Base-by-base conservation (phyloP, 371 early-diverging fungal genomes). In the Choanephora cucurbitarum region DNA sequence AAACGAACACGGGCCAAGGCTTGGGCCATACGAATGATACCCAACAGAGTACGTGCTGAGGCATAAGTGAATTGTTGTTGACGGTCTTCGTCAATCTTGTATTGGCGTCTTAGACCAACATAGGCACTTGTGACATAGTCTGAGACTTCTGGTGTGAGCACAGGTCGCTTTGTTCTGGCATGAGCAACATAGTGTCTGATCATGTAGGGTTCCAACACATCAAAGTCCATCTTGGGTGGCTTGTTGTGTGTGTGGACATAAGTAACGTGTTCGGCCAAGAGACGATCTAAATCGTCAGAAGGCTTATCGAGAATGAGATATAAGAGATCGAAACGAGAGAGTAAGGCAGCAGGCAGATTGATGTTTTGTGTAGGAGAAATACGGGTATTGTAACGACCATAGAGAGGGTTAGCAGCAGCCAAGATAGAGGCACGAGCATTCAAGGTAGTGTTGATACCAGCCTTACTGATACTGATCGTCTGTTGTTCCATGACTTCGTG, bases 401-500 rank as follows among this genome's bases (percentile, higher is more conserved):
- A 89, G 1, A 89, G 80, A 50, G 94, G 94, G 71, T 95, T 94
- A 51, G 95, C 94, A 33, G 96, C 96, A 5, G 93, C 95, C 52
- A 97, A 71, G 45, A 97, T 90, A 13, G 92, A 89, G 18, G 93
- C 86, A 62, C 96, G 86, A 1, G 97, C 94, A 67, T 95, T 97
- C 22, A 97, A 74, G 5, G 93, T 94, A 3, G 95, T 95, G 57
- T 90, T 92, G 69, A 97, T 95, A 50, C 96, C 97, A 18, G 96
- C 96, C 74, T 96, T 96, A 52, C 86, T 83, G 40, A 96, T 92
- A 69, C 88, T 88, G 58, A 96, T 91, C 0, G 92, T 91, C 72
- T 96, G 97, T 69, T 96, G 97, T 85, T 96, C 97, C 96, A 96
- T 95, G 1, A 94, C 96, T 74, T 96, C 97, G 69, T 95, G 94